Evolutionary conservation across 2,329 filamentous ascomycete genomes (phyloP).

Genomic region (Teratosphaeria viscida): DNA sequence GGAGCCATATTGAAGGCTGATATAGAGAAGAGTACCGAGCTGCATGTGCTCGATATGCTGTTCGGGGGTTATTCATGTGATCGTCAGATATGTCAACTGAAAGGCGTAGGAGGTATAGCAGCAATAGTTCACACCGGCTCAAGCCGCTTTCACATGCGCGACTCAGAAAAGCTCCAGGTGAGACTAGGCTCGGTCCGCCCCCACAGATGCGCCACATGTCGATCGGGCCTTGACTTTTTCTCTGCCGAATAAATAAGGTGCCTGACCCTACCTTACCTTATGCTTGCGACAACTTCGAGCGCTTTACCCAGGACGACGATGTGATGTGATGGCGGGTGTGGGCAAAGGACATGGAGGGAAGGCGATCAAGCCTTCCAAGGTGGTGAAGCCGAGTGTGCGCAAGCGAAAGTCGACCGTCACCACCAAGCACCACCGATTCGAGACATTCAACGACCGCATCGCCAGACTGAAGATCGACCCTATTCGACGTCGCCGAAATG

Average conservation of each 20-base stretch:
- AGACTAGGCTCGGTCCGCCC: constrained; percentile 3
- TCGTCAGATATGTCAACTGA: background rate
- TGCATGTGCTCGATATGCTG: background rate
- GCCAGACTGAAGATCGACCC: constrained; percentile 89
- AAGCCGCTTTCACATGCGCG: background rate
- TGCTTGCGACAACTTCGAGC: background rate
- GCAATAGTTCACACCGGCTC: background rate
- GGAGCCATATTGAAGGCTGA: constrained; percentile 33
- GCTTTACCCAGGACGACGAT: constrained; percentile 9
- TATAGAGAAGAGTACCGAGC: background rate
- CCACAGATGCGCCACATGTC: background rate
- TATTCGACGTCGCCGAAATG: constrained; percentile 66
- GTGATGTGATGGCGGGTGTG: constrained; percentile 35
- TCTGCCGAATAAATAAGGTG: background rate
- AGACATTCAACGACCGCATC: constrained; percentile 83
- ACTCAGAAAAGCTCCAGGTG: background rate
- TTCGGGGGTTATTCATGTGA: background rate
- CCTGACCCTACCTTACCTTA: background rate
- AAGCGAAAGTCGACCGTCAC: constrained; percentile 55
- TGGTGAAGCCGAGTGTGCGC: constrained; percentile 51
- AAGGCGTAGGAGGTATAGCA: background rate
- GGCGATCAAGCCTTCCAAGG: constrained; percentile 21
- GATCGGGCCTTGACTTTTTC: background rate
- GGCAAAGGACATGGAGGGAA: constrained; percentile 17
- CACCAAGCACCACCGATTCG: constrained; percentile 77